Evolutionary conservation across 2,329 filamentous ascomycete species (phyloP).

Genomic region (Aspergillus cejpii): DNA sequence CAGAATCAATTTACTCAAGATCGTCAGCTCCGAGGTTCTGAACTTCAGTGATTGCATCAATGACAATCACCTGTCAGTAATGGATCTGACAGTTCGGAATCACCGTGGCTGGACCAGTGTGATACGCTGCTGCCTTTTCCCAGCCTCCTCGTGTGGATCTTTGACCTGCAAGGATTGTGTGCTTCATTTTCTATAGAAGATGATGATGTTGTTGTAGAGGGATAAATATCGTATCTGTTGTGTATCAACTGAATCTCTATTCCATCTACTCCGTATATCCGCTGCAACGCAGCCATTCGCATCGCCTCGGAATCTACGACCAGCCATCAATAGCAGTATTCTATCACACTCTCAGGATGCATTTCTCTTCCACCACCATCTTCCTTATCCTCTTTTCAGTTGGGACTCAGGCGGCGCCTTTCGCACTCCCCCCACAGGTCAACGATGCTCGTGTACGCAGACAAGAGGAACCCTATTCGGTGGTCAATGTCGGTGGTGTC

Average conservation of each 20-base stretch:
- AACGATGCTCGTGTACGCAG: slow-evolving; percentile 23
- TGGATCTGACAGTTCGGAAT: not conserved
- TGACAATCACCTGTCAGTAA: not conserved
- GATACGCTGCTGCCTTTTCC: slow-evolving; percentile 1
- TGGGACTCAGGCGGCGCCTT: slow-evolving; percentile 24
- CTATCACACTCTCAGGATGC: slow-evolving; percentile 19
- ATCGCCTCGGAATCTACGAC: too few species aligned
- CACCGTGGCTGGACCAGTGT: slow-evolving; percentile 3
- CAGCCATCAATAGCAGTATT: too few species aligned
- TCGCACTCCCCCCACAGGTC: slow-evolving; percentile 15
- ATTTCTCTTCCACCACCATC: slow-evolving; percentile 21
- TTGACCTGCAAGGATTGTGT: not conserved
- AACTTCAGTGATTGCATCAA: not conserved
- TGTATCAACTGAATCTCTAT: not conserved
- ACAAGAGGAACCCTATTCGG: slow-evolving; percentile 19
- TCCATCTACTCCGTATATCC: not conserved
- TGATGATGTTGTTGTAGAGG: not conserved
- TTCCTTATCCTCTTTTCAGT: slow-evolving; percentile 26
- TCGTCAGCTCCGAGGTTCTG: not conserved
- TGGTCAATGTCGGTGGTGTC: slow-evolving; percentile 31
- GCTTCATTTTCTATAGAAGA: too few species aligned
- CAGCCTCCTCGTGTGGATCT: slow-evolving; percentile 3
- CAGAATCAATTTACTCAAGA: not conserved
- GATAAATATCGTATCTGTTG: not conserved
- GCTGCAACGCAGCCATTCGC: too few species aligned